phyloP scores from a whole-genome alignment of 2,329 filamentous ascomycete genomes.

The Nemania sp. region DNA sequence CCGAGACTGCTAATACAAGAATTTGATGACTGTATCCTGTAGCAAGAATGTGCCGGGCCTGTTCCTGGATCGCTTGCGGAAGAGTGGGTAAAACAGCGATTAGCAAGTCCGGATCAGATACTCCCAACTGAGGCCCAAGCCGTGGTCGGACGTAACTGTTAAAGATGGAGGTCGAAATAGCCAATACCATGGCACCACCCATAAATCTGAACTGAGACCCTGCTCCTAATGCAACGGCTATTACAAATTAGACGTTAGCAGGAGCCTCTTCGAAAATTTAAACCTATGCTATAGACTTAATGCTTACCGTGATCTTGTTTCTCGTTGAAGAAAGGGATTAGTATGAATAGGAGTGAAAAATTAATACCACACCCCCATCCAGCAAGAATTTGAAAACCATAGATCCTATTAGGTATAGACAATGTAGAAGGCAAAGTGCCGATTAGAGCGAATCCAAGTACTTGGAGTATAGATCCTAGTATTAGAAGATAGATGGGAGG shows the following conservation, averaged over 20 bases:
- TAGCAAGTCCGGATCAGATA: constrained; percentile 22
- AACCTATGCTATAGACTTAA: too few species aligned
- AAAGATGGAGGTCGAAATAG: constrained; percentile 42
- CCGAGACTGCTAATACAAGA: constrained; percentile 39
- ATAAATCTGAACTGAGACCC: constrained; percentile 43
- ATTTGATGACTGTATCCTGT: constrained; percentile 41
- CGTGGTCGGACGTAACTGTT: constrained; percentile 27
- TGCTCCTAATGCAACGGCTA: constrained; percentile 43
- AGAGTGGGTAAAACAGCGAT: constrained; percentile 19
- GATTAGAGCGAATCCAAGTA: constrained; percentile 36
- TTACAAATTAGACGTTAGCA: not conserved
- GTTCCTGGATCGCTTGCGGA: constrained; percentile 28
- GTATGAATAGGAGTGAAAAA: constrained; percentile 34
- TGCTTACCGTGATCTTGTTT: constrained; percentile 40
- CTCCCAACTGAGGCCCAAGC: constrained; percentile 25
- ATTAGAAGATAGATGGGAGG: constrained; percentile 36
- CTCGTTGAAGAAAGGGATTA: constrained; percentile 36
- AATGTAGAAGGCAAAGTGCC: constrained; percentile 28
- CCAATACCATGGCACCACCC: constrained; percentile 38
- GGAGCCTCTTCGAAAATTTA: not conserved
- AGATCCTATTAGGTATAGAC: constrained; percentile 28
- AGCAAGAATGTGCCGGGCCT: constrained; percentile 27
- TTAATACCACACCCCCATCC: constrained; percentile 39
- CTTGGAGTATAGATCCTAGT: constrained; percentile 30
- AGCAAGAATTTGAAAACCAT: constrained; percentile 35